Base-by-base conservation (phyloP, 768 basidiomycete species). In the Tylopilus rubrobrunneus region DNA sequence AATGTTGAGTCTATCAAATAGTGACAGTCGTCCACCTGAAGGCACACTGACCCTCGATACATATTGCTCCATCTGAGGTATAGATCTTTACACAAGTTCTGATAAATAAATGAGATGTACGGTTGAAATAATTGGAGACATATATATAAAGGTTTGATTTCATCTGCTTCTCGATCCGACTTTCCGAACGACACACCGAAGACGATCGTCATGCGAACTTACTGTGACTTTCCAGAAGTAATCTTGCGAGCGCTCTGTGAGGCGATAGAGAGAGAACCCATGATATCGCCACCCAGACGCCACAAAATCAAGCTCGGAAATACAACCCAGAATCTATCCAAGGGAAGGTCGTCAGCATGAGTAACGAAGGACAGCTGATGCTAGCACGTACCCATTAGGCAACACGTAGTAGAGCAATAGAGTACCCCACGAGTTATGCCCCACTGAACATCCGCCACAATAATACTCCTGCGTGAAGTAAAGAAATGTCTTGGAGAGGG, bases 391-490 rank as follows among this genome's bases (percentile, higher is more conserved):
- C 89, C 87, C 89, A 58, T 92, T 92, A 0, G 92, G 89, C 43
- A 91, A 64, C 51, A 91, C 74, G 82, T 84, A 95, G 49, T 81
- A 79, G 19, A 82, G 45, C 27, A 88, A 19, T 41, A 88, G 67
- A 31, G 78, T 75, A 43, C 62, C 57, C 23, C 72, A 51, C 11
- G 74, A 61, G 62, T 94, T 95, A 64, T 96, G 93, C 9, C 90
- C 90, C 28, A 85, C 73, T 10, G 81, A 74, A 62, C 90, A 92
- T 47, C 75, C 83, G 3, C 78, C 76, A 67, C 89, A 91, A 63
- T 76, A 91, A 68, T 86, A 87, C 68, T 94, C 92, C 66, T 92
- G 85, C 14, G 75, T 67, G 77, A 80, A 82, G 70, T 95, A 96
- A n/a, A 96, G 76, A 7, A 83, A 66, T 3, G 93, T 96, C 74